Evolutionary conservation across 345 rosid genomes (phyloP).

Genomic region (Eucalyptus dawsonii): DNA sequence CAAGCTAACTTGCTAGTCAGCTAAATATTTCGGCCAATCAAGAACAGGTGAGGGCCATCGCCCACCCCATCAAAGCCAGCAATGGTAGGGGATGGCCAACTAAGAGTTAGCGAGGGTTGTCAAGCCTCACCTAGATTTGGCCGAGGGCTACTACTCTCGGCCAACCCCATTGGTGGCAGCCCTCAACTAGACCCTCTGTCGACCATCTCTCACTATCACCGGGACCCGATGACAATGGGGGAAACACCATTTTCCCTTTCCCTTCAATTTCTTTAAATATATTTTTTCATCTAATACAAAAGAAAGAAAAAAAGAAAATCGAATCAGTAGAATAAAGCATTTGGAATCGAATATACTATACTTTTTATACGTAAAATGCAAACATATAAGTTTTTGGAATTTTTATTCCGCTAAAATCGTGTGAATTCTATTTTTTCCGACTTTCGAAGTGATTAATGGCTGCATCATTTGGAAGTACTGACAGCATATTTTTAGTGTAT

Average conservation of each 20-base stretch:
- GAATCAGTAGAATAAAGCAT: background rate
- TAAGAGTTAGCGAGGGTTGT: accelerated
- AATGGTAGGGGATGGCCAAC: too few species aligned
- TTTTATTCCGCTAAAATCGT: background rate
- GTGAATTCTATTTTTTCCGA: background rate
- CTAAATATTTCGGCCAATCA: too few species aligned
- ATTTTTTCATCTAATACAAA: too few species aligned
- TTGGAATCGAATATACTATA: background rate
- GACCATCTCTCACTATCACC: accelerated
- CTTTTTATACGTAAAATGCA: background rate
- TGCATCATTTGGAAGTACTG: background rate
- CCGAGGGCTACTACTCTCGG: accelerated
- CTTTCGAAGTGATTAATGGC: background rate
- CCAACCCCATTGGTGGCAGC: too few species aligned
- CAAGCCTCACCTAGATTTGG: too few species aligned
- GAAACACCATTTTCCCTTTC: accelerated
- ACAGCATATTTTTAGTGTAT: background rate
- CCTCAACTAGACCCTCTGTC: accelerated
- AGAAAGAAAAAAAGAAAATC: too few species aligned
- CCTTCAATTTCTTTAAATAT: too few species aligned
- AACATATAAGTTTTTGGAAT: accelerated
- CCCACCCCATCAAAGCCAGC: accelerated
- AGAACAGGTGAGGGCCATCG: accelerated
- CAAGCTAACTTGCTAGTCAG: accelerated
- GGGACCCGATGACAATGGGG: accelerated